These are phyloP conservation scores for Pseudogymnoascus sp. DNA, from an alignment of 2,329 filamentous ascomycete species.

Conservation along the genomic window DNA sequence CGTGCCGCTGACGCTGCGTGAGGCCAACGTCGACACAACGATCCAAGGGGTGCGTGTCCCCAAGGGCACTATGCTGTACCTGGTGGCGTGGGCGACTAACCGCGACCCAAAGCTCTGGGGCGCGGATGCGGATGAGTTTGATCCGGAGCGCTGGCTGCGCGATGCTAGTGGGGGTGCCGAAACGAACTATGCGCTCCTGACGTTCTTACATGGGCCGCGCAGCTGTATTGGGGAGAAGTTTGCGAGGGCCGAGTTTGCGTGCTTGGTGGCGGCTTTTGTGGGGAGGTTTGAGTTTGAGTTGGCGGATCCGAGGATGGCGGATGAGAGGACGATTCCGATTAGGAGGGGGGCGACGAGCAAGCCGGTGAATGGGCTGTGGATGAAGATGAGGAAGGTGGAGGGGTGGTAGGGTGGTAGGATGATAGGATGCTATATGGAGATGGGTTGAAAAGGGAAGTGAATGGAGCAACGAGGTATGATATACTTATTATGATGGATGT, in stretches of 20 bases:
- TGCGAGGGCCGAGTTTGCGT: slow-evolving; percentile 78
- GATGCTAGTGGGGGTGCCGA: slow-evolving; percentile 62
- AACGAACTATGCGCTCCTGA: slow-evolving; percentile 71
- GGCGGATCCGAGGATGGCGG: slow-evolving; percentile 32
- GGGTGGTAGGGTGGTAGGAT: slow-evolving; percentile 45
- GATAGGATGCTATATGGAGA: neutral
- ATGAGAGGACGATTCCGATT: slow-evolving; percentile 60
- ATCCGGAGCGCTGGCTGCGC: slow-evolving; percentile 68
- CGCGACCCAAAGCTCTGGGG: slow-evolving; percentile 66
- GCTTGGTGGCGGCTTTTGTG: slow-evolving; percentile 68
- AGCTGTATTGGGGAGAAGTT: slow-evolving; percentile 80
- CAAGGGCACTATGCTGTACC: slow-evolving; percentile 60
- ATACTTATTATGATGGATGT: neutral
- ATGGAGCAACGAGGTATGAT: neutral
- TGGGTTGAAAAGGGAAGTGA: neutral
- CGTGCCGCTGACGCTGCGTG: slow-evolving; percentile 60
- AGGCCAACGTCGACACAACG: slow-evolving; percentile 55
- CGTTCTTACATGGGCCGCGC: slow-evolving; percentile 78
- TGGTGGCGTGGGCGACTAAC: slow-evolving; percentile 61
- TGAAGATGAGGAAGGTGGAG: slow-evolving; percentile 58
- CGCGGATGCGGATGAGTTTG: slow-evolving; percentile 63
- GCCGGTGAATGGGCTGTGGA: slow-evolving; percentile 64
- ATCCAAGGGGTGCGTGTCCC: slow-evolving; percentile 61
- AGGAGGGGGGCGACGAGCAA: slow-evolving; percentile 64
- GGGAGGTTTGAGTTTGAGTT: slow-evolving; percentile 64